These are phyloP conservation scores for Myxozyma vanderwaltii DNA, from an alignment of 805 yeast genomes.

Conservation along the genomic window DNA sequence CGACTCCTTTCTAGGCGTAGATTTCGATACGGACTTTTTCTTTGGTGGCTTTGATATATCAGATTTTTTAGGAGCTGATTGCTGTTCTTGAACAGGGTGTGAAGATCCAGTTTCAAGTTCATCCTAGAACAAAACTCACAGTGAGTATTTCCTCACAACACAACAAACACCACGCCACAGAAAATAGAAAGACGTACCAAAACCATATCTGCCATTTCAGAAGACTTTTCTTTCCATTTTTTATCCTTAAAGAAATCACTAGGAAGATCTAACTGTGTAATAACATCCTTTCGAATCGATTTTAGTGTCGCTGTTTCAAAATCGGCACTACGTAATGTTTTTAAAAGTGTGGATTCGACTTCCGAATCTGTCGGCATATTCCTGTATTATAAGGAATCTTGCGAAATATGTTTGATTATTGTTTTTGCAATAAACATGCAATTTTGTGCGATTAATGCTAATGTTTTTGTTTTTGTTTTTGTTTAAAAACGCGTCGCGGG, in stretches of 20 bases:
- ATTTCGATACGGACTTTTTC: neutral
- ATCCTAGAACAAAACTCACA: neutral
- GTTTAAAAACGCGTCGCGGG: too few relatives aligned
- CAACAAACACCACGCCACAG: too few relatives aligned
- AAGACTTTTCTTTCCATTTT: constrained; percentile 29
- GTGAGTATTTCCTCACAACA: neutral
- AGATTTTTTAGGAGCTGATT: neutral
- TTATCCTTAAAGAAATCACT: constrained; percentile 27
- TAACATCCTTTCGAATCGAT: constrained; percentile 30
- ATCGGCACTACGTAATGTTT: constrained; percentile 30
- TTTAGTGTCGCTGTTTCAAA: constrained; percentile 32
- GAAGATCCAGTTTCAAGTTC: neutral
- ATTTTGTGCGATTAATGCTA: too few relatives aligned
- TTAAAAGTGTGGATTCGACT: neutral
- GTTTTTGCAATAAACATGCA: too few relatives aligned
- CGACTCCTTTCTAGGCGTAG: neutral
- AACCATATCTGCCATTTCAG: constrained; percentile 26
- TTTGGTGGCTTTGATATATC: neutral
- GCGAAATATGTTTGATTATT: too few relatives aligned
- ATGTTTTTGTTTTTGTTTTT: too few relatives aligned
- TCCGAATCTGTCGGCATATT: neutral
- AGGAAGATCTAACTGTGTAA: constrained; percentile 22
- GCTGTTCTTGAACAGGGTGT: neutral
- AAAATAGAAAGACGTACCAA: constrained; percentile 18
- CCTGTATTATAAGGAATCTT: too few relatives aligned